Percentiles rank a stretch among this genome's conserved stretches.
These are phyloP conservation scores for Hondaea fermentalgiana DNA, from an alignment of 108 stramenopile genomes.

Conservation along the genomic window DNA sequence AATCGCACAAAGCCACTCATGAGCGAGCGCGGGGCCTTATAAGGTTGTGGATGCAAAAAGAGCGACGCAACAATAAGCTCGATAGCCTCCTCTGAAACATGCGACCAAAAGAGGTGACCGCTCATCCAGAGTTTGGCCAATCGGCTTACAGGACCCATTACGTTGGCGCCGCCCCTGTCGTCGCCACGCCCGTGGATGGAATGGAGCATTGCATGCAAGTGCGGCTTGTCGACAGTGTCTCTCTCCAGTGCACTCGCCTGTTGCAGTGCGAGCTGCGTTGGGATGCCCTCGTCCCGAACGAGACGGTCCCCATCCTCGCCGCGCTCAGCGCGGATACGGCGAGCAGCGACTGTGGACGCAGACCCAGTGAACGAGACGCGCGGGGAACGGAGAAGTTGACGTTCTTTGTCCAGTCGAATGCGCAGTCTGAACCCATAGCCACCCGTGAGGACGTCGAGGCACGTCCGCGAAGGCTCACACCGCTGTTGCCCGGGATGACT, in stretches of 20 bases:
- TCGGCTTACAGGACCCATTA: not conserved
- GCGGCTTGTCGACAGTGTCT: not conserved
- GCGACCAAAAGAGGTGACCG: not conserved
- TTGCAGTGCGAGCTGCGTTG: not conserved
- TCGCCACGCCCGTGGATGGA: not conserved
- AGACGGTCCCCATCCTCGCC: not conserved
- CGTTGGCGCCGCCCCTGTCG: not conserved
- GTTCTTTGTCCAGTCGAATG: not conserved
- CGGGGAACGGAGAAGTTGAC: not conserved
- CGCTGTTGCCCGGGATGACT: not conserved
- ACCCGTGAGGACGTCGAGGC: not conserved
- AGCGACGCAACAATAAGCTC: not conserved
- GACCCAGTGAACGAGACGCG: not conserved
- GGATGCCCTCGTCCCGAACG: not conserved
- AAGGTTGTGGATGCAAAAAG: not conserved
- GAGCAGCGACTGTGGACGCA: not conserved
- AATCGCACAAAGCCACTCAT: not conserved
- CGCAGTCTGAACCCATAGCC: not conserved
- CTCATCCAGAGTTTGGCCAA: constrained; percentile 4
- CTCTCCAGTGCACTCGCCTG: not conserved
- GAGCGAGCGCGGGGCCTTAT: not conserved
- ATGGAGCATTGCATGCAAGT: not conserved
- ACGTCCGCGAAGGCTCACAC: not conserved
- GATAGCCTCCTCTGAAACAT: not conserved
- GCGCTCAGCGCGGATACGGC: not conserved